Conservation (phyloP, 2,329 filamentous ascomycete species). For the Pestalotiopsis sp. region DNA sequence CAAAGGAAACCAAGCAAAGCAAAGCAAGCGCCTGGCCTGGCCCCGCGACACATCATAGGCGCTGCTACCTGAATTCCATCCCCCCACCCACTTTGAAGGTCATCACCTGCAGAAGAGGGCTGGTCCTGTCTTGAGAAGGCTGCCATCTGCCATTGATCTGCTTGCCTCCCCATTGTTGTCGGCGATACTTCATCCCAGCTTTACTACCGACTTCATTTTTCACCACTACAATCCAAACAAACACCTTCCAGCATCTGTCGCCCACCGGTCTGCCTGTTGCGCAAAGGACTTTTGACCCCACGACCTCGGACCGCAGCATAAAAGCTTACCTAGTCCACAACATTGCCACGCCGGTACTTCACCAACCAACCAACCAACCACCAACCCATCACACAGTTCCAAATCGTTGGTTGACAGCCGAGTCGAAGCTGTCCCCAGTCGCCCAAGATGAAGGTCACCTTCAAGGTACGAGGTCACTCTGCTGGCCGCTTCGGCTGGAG, state of each 20-base stretch:
- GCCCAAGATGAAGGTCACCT: conserved; percentile 68
- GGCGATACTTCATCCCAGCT: background rate
- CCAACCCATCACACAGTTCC: background rate
- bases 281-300: background rate
- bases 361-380: background rate
- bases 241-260: too few relatives aligned
- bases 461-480: conserved; percentile 53
- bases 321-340: background rate
- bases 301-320: background rate
- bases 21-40: background rate
- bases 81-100: conserved; percentile 4
- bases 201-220: background rate
- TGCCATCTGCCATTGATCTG: background rate
- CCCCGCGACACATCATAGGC: conserved; percentile 26
- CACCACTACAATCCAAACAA: too few relatives aligned
- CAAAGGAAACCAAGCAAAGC: background rate
- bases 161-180: background rate
- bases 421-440: background rate
- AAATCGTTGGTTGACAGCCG: background rate
- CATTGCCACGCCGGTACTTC: background rate
- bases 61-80: conserved; percentile 24
- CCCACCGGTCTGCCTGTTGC: background rate
- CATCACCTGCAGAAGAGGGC: background rate
- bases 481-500: background rate
- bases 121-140: background rate